phyloP scores from a whole-genome alignment of 768 basidiomycete genomes.

The Mycena rosella region DNA sequence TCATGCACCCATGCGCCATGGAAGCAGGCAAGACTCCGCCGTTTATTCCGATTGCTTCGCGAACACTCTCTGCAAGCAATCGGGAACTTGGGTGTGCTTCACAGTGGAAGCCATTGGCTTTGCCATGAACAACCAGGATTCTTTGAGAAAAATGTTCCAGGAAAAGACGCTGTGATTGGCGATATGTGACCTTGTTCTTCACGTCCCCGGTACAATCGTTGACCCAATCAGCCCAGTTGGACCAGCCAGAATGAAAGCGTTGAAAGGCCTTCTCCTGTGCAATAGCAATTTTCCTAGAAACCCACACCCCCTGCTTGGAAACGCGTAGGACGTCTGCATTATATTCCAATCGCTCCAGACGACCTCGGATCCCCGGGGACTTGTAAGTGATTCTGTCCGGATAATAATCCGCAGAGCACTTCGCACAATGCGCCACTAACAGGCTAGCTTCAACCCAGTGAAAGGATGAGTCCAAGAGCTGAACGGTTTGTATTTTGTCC shows the following conservation, averaged over 20 bases:
- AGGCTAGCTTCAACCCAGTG: slow-evolving; percentile 19
- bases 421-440: slow-evolving; percentile 21
- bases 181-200: slow-evolving; percentile 28
- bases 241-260: slow-evolving; percentile 43
- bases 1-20: slow-evolving; percentile 3
- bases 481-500: background rate
- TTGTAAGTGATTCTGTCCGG: slow-evolving; percentile 37
- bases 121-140: slow-evolving; percentile 44
- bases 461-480: slow-evolving; percentile 12
- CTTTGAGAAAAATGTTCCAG: slow-evolving; percentile 25
- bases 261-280: slow-evolving; percentile 42
- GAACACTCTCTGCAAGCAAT: background rate
- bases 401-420: slow-evolving; percentile 39
- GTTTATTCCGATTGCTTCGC: background rate
- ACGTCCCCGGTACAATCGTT: slow-evolving; percentile 32
- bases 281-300: slow-evolving; percentile 40
- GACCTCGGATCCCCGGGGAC: background rate
- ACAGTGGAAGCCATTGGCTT: background rate
- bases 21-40: background rate
- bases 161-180: slow-evolving; percentile 40
- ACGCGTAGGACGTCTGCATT: slow-evolving; percentile 40
- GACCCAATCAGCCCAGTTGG: slow-evolving; percentile 44
- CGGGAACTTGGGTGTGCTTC: background rate
- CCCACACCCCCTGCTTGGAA: slow-evolving; percentile 44
- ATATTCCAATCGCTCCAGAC: slow-evolving; percentile 26